Conservation (phyloP, 371 early-diverging fungal genomes). For the Apophysomyces elegans region DNA sequence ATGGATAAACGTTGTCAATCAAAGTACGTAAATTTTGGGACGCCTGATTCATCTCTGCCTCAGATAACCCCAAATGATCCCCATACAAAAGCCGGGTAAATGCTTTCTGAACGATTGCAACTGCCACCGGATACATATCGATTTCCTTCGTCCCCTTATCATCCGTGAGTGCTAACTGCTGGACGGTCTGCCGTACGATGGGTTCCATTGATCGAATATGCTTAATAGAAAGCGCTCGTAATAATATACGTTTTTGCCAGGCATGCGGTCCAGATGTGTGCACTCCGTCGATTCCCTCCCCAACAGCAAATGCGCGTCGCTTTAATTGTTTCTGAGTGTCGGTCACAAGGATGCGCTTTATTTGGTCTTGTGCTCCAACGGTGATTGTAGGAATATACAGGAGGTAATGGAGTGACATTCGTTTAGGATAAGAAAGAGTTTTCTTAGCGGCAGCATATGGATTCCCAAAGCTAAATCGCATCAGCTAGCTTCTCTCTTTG, state of each 20-base stretch:
- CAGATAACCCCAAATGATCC: not conserved
- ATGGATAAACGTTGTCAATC: not conserved
- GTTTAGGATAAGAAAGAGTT: not conserved
- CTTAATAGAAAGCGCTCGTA: not conserved
- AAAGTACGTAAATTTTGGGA: not conserved
- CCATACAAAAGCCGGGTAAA: not conserved
- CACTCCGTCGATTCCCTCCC: not conserved
- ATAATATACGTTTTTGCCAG: not conserved
- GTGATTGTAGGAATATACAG: not conserved
- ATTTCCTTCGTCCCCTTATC: not conserved
- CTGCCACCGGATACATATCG: not conserved
- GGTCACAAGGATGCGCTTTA: constrained; percentile 2
- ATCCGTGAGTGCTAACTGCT: not conserved
- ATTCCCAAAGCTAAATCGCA: not conserved
- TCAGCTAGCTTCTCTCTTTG: not conserved
- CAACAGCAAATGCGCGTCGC: not conserved
- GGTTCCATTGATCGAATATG: not conserved
- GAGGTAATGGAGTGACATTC: not conserved
- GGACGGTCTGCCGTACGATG: not conserved
- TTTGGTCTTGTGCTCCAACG: not conserved
- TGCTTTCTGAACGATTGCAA: not conserved
- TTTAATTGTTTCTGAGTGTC: constrained; percentile 5
- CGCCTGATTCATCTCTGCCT: not conserved
- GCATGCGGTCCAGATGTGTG: not conserved
- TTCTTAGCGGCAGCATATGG: not conserved